Base-by-base conservation (phyloP, 2,329 filamentous ascomycete species). In the Albifimbria verrucaria region DNA sequence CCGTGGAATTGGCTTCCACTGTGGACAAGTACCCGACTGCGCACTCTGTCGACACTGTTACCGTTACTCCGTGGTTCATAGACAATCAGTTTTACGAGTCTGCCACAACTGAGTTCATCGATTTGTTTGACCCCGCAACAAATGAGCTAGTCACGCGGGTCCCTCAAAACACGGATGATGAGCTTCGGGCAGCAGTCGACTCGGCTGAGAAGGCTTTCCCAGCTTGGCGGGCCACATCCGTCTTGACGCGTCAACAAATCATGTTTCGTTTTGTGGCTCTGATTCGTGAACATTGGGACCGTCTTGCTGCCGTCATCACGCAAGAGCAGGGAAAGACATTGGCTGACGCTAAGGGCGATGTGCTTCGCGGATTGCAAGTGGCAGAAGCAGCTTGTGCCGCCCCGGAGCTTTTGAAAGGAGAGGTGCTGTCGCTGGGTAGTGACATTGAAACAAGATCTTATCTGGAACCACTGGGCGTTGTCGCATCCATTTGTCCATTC, bases 401-500 rank as follows among this genome's bases (percentile, higher is more conserved):
- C 54, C 87, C 88, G 0, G 88, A 87, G 48, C 80, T 89, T 67
- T 76, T 91, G 66, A 87, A 86, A 59, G 88, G 88, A 43, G 87
- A 91, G 71, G 77, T 92, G 28, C 77, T 92, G 3, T 87, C 91
- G 72, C 88, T 92, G 3, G 82, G 87, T n/a, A 90, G 88, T 76
- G 88, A 91, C 64, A 90, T 92, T 88, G 88, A 91, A 73, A 92
- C 88, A n/a, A 76, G 87, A 61, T 85, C 81, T 49, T 91, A 91
- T 68, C 79, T 81, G 59, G 87, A 91, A 74, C 86, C 88, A 52
- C 72, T 91, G 60, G 88, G 88, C 41, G 83, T 91, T n/a, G 84
- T 88, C 28, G 87, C 87, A 36, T 86, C 88, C 20, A 91, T 91
- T 54, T 91, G 88, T 73, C 88, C 88, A 1, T 91, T 91, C 68